These are phyloP conservation scores for Tulasnella sp. DNA, from an alignment of 768 basidiomycete species.

Conservation along the genomic window DNA sequence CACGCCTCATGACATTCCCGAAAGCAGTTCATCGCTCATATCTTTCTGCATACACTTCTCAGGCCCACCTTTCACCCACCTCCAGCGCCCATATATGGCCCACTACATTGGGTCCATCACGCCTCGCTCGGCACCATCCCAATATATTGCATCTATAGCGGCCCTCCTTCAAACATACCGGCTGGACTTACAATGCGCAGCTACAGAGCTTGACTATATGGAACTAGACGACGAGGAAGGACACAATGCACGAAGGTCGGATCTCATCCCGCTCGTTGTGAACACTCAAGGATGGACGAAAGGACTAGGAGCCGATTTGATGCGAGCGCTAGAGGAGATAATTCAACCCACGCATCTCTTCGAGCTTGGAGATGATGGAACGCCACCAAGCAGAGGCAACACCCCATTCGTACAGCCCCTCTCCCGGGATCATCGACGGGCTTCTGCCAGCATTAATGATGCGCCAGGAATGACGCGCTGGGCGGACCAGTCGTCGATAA, in stretches of 20 bases:
- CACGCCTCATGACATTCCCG: not conserved
- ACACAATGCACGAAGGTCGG: constrained; percentile 37
- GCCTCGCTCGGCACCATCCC: constrained; percentile 62
- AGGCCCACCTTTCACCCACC: constrained; percentile 89
- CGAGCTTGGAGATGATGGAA: constrained; percentile 21
- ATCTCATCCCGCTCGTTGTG: constrained; percentile 69
- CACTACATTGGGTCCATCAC: constrained; percentile 77
- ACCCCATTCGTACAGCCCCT: not conserved
- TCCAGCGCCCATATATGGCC: constrained; percentile 51
- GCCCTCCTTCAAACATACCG: constrained; percentile 56
- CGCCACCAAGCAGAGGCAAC: not conserved
- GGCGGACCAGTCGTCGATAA: not conserved
- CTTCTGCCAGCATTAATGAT: not conserved
- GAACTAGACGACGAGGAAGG: not conserved
- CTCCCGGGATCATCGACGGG: not conserved
- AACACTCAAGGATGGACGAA: constrained; percentile 98
- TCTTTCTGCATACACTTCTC: constrained; percentile 1
- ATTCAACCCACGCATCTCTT: constrained; percentile 51
- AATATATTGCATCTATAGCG: constrained; percentile 60
- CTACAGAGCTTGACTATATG: constrained; percentile 25
- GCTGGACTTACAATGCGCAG: constrained; percentile 50
- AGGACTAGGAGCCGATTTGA: constrained; percentile 79
- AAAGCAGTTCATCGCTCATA: no score
- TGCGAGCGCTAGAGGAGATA: constrained; percentile 53
- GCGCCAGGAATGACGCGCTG: not conserved